These are phyloP conservation scores for Rhodotorula sp. DNA, from an alignment of 1,284 basidiomycete species.

Conservation along the genomic window DNA sequence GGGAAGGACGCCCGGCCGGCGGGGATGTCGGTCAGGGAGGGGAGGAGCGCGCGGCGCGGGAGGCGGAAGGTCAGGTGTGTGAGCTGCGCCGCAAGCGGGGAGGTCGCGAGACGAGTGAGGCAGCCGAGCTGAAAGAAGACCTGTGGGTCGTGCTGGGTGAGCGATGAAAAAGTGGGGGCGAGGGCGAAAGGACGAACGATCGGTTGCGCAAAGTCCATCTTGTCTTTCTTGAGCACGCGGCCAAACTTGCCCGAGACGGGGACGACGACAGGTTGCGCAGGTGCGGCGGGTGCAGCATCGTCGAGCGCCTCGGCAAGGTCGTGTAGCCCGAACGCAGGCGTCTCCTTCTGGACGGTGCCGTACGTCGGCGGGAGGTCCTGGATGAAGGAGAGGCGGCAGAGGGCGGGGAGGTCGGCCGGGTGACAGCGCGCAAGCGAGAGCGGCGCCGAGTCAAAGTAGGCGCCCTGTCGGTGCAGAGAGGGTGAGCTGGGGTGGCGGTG, in stretches of 20 bases:
- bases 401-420: slow-evolving; percentile 12
- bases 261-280: neutral
- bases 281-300: neutral
- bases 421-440: slow-evolving; percentile 17
- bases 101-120: slow-evolving; percentile 35
- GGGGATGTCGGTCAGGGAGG: slow-evolving; percentile 34
- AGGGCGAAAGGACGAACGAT: slow-evolving; percentile 27
- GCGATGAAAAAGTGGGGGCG: neutral
- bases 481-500: no score
- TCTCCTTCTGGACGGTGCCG: slow-evolving; percentile 18
- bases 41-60: slow-evolving; percentile 42
- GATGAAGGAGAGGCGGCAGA: slow-evolving; percentile 28
- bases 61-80: slow-evolving; percentile 40
- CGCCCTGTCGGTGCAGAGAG: slow-evolving; percentile 16
- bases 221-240: neutral
- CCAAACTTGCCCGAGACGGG: slow-evolving; percentile 9
- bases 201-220: slow-evolving; percentile 43
- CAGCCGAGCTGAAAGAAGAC: slow-evolving; percentile 45
- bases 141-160: slow-evolving; percentile 1
- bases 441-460: slow-evolving; percentile 36
- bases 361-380: slow-evolving; percentile 41
- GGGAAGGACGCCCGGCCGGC: slow-evolving; percentile 29
- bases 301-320: slow-evolving; percentile 23
- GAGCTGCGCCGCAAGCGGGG: slow-evolving; percentile 36
- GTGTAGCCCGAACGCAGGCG: slow-evolving; percentile 36